Base-by-base conservation (phyloP, 371 early-diverging fungal genomes). In the Apophysomyces elegans region DNA sequence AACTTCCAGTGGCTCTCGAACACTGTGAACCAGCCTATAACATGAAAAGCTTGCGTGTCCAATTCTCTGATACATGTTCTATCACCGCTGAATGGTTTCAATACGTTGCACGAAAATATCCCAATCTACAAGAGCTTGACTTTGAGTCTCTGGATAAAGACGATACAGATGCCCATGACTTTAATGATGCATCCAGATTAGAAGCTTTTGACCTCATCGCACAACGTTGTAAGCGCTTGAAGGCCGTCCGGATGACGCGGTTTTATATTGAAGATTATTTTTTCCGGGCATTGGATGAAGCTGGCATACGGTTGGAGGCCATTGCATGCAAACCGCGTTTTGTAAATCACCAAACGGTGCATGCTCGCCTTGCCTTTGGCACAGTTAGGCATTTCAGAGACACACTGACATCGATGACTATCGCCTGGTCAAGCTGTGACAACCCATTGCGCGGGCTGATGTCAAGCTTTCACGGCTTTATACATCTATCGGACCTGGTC, bases 121-220 rank as follows among this genome's bases (percentile, higher is more conserved):
- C 54, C 4, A 50, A 50, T 11, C 54, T 50, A 5, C 18, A 50
- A 50, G 21, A 0, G 54, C n/a, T 50, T 50, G 54, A 50, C n/a
- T 50, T 50, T 50, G 54, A 50, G 21, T 50, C 54, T n/a, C 5
- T 50, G 54, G 54, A 50, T 21, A 50, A 50, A 50, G 54, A 50
- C 21, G 54, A 50, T 21, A 50, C 54, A 50, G 54, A 50, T 50
- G 54, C 54, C 0, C 21, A 21, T 9, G 54, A 50, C 11, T 50
- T 50, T 50, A 50, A 50, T 50, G 54, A 50, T 26, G 54, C 54
- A 11, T 21, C 21, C n/a, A 16, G 54, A 26, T 26, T 50, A 7
- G 54, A 50, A 21, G 54, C 54, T 26, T 50, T 50, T 50, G 54
- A 50, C 21, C 21, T 50, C 21, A 50, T 50, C n/a, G 54, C 54